A percentile compares a stretch with the other conserved stretches of the same genome.
Conservation (phyloP, 768 basidiomycete species). For the Pleurotus giganteus region DNA sequence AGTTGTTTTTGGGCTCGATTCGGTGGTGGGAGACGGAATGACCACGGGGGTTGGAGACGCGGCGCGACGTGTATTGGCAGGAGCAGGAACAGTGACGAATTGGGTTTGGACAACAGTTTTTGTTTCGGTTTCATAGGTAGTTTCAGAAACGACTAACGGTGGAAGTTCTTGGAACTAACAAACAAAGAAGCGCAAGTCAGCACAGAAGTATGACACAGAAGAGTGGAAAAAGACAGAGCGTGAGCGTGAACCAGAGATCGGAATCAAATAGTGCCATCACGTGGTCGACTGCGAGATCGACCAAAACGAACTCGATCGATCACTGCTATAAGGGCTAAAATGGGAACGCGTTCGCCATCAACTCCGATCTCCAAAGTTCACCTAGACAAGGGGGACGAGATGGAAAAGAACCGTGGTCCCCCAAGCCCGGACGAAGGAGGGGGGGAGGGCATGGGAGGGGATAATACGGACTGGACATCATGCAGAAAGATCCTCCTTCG, state of each 20-base stretch:
- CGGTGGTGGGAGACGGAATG: constrained; percentile 51
- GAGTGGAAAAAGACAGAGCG: constrained; percentile 27
- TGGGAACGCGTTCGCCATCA: constrained; percentile 33
- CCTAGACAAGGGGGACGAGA: constrained; percentile 73
- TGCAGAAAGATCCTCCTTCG: constrained; percentile 74
- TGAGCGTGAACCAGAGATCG: constrained; percentile 18
- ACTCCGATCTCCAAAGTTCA: constrained; percentile 35
- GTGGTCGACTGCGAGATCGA: constrained; percentile 38
- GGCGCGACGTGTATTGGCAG: constrained; percentile 75
- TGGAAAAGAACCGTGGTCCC: constrained; percentile 71
- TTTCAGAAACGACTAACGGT: constrained; percentile 42
- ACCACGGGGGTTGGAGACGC: constrained; percentile 71
- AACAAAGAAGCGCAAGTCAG: constrained; percentile 30
- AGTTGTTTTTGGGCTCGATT: constrained; percentile 73
- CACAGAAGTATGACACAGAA: constrained; percentile 29
- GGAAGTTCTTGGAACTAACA: constrained; percentile 46
- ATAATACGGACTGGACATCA: constrained; percentile 72
- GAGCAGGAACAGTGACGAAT: constrained; percentile 70
- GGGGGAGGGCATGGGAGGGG: constrained; percentile 48
- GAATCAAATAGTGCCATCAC: constrained; percentile 31
- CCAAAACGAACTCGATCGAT: constrained; percentile 31
- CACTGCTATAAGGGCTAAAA: constrained; percentile 18
- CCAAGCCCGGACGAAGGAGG: constrained; percentile 91
- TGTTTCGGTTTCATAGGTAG: constrained; percentile 55
- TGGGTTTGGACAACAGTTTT: constrained; percentile 65